Conservation (phyloP, 768 basidiomycete genomes). For the Mycena galericulata region DNA sequence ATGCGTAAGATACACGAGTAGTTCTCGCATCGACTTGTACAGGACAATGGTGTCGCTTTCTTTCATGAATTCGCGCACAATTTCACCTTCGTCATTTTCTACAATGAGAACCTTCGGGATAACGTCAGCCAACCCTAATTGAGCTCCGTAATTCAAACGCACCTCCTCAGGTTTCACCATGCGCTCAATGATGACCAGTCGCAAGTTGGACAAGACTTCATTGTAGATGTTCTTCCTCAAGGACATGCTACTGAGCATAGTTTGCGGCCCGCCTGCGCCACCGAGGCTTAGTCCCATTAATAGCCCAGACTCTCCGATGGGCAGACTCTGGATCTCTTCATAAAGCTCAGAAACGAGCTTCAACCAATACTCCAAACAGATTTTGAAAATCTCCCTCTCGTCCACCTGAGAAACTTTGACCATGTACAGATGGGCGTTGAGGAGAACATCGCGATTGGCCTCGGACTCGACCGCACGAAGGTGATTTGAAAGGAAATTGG, state of each 20-base stretch:
- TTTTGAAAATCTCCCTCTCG: conserved; percentile 99
- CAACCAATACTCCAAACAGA: conserved; percentile 97
- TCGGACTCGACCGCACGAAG: conserved; percentile 95
- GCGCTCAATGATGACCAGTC: conserved; percentile 95
- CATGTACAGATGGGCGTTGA: conserved; percentile 98
- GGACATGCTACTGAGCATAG: conserved; percentile 80
- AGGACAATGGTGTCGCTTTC: conserved; percentile 98
- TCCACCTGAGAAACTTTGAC: conserved; percentile 98
- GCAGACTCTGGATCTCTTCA: conserved; percentile 94
- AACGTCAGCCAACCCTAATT: background rate
- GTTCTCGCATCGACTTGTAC: conserved; percentile 98
- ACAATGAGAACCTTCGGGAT: conserved; percentile 90
- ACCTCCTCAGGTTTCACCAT: conserved; percentile 99
- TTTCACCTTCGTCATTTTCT: conserved; percentile 99
- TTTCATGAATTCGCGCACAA: conserved; percentile 99
- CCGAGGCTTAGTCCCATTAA: conserved; percentile 93
- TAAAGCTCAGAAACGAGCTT: conserved; percentile 97
- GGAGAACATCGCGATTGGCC: conserved; percentile 88
- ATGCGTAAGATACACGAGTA: conserved; percentile 97
- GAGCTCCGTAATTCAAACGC: conserved; percentile 35
- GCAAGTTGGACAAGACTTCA: conserved; percentile 93
- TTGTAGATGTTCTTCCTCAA: conserved; percentile 95
- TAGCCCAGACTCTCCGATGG: conserved; percentile 86
- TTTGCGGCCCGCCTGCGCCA: conserved; percentile 69
- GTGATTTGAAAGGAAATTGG: conserved; percentile 95